Percentiles rank a stretch among this genome's conserved stretches.
phyloP scores from a whole-genome alignment of 2,329 filamentous ascomycete species.

The Monilinia vaccinii-corymbosi region DNA sequence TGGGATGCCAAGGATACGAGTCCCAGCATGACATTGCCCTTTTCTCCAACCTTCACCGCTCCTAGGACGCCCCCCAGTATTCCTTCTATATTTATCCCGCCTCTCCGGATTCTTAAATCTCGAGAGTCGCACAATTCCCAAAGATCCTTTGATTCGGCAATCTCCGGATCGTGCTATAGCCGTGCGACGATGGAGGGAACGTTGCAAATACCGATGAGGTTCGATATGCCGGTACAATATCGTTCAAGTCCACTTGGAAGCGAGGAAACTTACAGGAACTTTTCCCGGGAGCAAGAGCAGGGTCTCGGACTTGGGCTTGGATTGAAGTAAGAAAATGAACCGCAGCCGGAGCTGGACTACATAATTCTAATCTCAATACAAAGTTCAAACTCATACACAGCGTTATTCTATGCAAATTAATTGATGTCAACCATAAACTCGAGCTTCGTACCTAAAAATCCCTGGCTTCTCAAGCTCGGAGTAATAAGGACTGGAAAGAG shows the following conservation, averaged over 20 bases:
- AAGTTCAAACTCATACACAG: not conserved
- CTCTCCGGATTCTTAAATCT: not conserved
- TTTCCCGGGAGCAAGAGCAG: not conserved
- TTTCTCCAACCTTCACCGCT: not conserved
- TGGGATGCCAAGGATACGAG: not conserved
- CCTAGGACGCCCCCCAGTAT: not conserved
- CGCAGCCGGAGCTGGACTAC: not conserved
- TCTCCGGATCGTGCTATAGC: not conserved
- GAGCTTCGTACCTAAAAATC: too few species aligned
- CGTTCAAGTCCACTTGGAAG: not conserved
- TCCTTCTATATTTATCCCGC: not conserved
- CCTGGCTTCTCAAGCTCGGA: too few species aligned
- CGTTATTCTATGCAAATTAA: not conserved
- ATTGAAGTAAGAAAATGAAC: not conserved
- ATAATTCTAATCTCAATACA: not conserved
- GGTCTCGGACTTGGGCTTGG: not conserved
- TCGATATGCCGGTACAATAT: not conserved
- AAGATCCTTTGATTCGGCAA: not conserved
- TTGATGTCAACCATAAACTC: not conserved
- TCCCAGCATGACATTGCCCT: not conserved
- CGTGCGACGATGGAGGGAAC: not conserved
- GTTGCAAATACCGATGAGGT: not conserved
- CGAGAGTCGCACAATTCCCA: not conserved
- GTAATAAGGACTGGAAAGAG: not conserved
- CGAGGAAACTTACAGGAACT: not conserved